A percentile compares a stretch with the other conserved stretches of the same genome.
Conservation (phyloP, 2,329 filamentous ascomycete species). For the Sporothrix humicola region DNA sequence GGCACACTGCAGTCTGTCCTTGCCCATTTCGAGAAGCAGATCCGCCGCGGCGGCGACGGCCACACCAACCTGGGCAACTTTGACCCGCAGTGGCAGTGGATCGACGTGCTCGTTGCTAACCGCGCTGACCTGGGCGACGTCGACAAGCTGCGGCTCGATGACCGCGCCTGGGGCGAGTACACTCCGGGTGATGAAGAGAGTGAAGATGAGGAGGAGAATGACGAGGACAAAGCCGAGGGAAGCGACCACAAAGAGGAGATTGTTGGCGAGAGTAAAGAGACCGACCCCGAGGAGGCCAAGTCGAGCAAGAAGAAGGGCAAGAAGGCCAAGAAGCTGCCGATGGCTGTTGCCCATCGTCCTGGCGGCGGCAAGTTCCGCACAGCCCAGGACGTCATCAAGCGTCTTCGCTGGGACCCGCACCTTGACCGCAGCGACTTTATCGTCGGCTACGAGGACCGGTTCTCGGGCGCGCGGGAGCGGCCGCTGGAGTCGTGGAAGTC, state of each 20-base stretch:
- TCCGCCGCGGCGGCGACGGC: constrained; percentile 42
- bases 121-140: constrained; percentile 47
- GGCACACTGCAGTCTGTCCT: constrained; percentile 53
- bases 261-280: constrained; percentile 39
- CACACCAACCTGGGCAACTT: constrained; percentile 52
- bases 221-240: constrained; percentile 44
- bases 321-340: constrained; percentile 33
- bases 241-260: constrained; percentile 50
- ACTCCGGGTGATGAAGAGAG: constrained; percentile 52
- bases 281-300: constrained; percentile 37
- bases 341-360: constrained; percentile 32
- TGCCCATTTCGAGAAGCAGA: constrained; percentile 55
- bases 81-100: constrained; percentile 56
- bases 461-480: constrained; percentile 60
- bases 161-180: constrained; percentile 57
- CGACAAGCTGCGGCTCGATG: constrained; percentile 51
- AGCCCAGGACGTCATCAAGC: constrained; percentile 63
- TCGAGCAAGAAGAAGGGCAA: constrained; percentile 36
- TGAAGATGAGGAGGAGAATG: constrained; percentile 47
- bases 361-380: constrained; percentile 56
- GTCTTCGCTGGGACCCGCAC: constrained; percentile 64
- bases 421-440: constrained; percentile 59
- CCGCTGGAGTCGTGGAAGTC: constrained; percentile 62
- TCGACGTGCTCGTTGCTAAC: constrained; percentile 51
- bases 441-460: constrained; percentile 67